phyloP scores from a whole-genome alignment of 768 basidiomycete genomes.

The Amanita rubescens region DNA sequence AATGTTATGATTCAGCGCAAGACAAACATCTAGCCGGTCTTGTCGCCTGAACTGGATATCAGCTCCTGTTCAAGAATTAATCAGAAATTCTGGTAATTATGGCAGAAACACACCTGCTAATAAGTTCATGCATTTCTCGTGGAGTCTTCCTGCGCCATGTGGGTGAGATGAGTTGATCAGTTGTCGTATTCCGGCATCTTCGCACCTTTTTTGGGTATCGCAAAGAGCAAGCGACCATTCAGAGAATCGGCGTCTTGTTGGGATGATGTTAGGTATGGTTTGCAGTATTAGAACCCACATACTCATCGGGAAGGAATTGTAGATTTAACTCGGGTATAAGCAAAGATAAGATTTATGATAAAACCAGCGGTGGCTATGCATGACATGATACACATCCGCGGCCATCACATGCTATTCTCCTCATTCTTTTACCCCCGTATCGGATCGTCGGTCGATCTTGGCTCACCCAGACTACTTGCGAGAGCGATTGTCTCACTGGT shows the following conservation, averaged over 20 bases:
- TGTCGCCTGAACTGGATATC: constrained; percentile 92
- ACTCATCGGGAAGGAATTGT: constrained; percentile 5
- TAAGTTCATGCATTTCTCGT: constrained; percentile 85
- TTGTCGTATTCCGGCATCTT: constrained; percentile 46
- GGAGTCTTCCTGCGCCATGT: constrained; percentile 57
- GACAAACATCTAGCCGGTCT: constrained; percentile 83
- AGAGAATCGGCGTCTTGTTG: constrained; percentile 63
- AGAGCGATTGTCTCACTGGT: not conserved
- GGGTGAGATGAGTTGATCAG: not conserved
- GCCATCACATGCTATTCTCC: no score
- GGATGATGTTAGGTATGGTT: constrained; percentile 2
- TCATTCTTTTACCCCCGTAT: no score
- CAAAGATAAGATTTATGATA: not conserved
- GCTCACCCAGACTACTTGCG: no score
- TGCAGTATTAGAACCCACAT: not conserved
- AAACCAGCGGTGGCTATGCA: no score
- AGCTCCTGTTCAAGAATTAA: constrained; percentile 51
- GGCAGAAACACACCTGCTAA: constrained; percentile 55
- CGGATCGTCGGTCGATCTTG: no score
- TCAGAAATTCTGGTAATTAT: constrained; percentile 2
- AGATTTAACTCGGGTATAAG: not conserved
- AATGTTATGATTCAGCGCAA: constrained; percentile 90
- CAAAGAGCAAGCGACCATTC: constrained; percentile 83
- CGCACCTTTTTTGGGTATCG: constrained; percentile 95
- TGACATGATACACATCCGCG: no score